Evolutionary conservation across 192 early-diverging fungal species (phyloP), one percentile per base, ranked within the genome.

Genomic region (Dissophora ornata): DNA sequence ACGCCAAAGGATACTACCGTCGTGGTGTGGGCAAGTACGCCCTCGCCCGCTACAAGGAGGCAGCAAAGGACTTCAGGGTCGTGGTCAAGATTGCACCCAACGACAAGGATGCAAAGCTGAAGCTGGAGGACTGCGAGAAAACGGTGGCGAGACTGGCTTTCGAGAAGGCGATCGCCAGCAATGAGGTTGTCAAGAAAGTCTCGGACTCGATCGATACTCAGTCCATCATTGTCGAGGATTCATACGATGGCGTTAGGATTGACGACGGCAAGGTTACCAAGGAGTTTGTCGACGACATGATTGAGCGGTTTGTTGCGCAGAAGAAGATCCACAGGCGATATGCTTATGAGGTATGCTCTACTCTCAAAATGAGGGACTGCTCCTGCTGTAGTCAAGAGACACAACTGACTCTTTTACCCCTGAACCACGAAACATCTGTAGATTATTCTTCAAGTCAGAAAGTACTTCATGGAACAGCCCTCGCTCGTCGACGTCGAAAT

Each of bases 1-100:
- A 91, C 62, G 86, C 90, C 68, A 99, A 99, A 86, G 98, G 90
- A 0, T 97, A 97, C 79, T 99, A 95, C 80, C 90, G 98, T 40
- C 87, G 96, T 57, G 98, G 96, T 3, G 85, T 90, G 9, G 97
- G 94, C 6, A 87, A 96, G 56, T 90, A 96, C 86, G 93, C 91
- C 1, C 81, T 98, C 80, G 88, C 90, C 11, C 87, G 92, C 54
- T 88, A 98, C 64, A 94, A 95, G 81, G 94, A 93, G 18, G 91
- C 93, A 4, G 85, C 89, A 44, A 82, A 85, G 15, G 93, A 95
- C 78, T 91, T 88, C 50, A 87, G 87, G 61, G 77, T 89, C 18
- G 89, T 87, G 18, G 82, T 87, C 41, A 93, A 89, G 57, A 84
- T 90, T 46, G 87, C 87, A 24, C 98, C 96, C 2, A 82, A 68